Base-by-base conservation (phyloP, 2,329 filamentous ascomycete species). In the Alternaria brassicae region DNA sequence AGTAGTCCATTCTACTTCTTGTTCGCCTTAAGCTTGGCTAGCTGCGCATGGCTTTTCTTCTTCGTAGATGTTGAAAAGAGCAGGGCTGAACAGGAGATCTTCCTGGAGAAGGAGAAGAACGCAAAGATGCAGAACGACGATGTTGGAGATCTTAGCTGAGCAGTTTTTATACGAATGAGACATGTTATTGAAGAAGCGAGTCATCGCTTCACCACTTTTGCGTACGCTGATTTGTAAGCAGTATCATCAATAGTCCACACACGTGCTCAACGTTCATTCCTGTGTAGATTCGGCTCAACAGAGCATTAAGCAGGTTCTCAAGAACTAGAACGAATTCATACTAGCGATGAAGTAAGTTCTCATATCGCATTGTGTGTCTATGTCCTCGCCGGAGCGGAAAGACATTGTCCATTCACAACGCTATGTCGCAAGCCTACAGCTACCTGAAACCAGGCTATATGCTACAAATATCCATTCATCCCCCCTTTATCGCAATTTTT, bases 1-100 rank as follows among this genome's bases (percentile, higher is more conserved):
- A 86, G 81, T 25, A 84, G 83, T 7, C 88, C 88, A 0, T 91
- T 90, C 60, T 90, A 89, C 66, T 90, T 90, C 58, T 68, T 90
- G 62, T 70, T 71, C 39, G 65, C 67, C n/a, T 37, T 73, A 50
- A 71, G 69, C 37, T 15, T 70, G 25, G 66, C 60, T 1, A 70
- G 68, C 23, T 68, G 65, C 36, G 60, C 60, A 6, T 68, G 64
- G 56, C 55, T 69, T 8, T 69, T 60, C 28, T 70, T 68, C 39
- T 72, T 70, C 40, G 66, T 73, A 0, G 67, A 71, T 39, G 60
- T 72, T 1, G 67, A 56, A 15, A 70, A 64, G 62, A 72, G 69
- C 21, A 59, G 68, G 37, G n/a, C 67, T 3, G 70, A 72, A 48
- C 68, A 70, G 44, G 62, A 67, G n/a, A 41, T 48, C 3, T 72